Base-by-base conservation (phyloP, 2,329 filamentous ascomycete genomes). In the Aspergillus japonicus region DNA sequence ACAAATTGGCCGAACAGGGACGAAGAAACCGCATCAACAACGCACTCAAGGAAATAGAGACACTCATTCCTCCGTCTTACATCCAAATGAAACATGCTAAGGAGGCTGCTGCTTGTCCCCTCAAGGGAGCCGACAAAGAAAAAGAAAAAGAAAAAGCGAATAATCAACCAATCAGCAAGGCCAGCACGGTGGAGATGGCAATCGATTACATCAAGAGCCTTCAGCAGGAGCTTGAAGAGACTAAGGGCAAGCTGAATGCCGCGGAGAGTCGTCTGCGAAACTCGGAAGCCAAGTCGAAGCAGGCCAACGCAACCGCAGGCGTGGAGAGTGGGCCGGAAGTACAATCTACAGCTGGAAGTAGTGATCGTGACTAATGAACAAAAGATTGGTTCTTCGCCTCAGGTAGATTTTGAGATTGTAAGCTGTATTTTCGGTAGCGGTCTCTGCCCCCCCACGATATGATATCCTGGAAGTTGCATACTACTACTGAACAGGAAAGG, bases 1-100 rank as follows among this genome's bases (percentile, higher is more conserved):
- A 99, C 80, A 99, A 99, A 77, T 91, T 99, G 66, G 95, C 95
- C 19, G 95, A 99, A 77, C 95, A 99, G 78, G 95, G 95, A 6
- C 87, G 95, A 51, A 84, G 95, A 60, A 98, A 99, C 73, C 87
- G 95, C 51, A 98, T 99, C 77, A 99, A 99, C 73, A 90, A 88
- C 56, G 95, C 95, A 0, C 81, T 99, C 23, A 91, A 94, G 68
- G 90, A 97, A 74, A 96, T 99, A 75, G 92, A 95, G 54, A 84
- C 87, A 0, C 81, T 99, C 2, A 80, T 99, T n/a, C 94, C 95
- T 0, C 75, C 80, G 0, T 72, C 69, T 1, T 76, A 78, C 66
- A 62, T 76, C 57, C 68, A 85, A 76, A 65, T 79, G 74, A 65
- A 75, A 70, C 67, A 76, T 66, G 68, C 74, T 62, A 75, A 73